Conservation (phyloP, 1,284 basidiomycete species). For the Inonotus hispidus region DNA sequence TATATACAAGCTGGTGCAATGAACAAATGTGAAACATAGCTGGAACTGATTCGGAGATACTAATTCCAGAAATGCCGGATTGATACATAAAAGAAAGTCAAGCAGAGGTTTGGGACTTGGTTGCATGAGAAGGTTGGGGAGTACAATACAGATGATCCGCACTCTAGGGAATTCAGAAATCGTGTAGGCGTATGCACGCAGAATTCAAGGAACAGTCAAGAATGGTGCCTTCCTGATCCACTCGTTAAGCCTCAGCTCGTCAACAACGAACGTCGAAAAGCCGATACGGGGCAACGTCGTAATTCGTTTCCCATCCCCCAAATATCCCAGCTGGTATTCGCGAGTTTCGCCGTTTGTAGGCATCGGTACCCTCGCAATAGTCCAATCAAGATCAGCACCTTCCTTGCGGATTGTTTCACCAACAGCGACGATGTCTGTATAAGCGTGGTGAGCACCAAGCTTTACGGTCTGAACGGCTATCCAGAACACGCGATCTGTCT, state of each 20-base stretch:
- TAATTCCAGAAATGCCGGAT: too few species aligned
- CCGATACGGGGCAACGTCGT: constrained; percentile 44
- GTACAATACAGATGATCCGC: too few species aligned
- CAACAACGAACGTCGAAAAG: constrained; percentile 53
- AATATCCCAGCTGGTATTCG: constrained; percentile 52
- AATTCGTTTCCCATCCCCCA: constrained; percentile 54
- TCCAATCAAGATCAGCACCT: constrained; percentile 53
- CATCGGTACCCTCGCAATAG: constrained; percentile 57
- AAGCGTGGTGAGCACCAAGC: constrained; percentile 35
- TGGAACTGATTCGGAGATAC: too few species aligned
- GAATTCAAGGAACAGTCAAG: constrained; percentile 13
- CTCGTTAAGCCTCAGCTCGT: constrained; percentile 47
- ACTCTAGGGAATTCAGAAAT: background rate
- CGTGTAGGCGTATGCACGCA: background rate
- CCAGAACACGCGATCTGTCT: constrained; percentile 43
- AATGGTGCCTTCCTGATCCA: constrained; percentile 34
- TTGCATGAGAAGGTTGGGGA: too few species aligned
- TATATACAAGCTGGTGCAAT: too few species aligned
- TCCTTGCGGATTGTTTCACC: constrained; percentile 47
- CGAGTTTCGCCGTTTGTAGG: constrained; percentile 43
- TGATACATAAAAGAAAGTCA: too few species aligned
- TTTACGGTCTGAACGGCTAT: constrained; percentile 37
- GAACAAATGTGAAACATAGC: too few species aligned
- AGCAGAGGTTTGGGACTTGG: too few species aligned
- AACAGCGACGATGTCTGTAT: constrained; percentile 45